Conservation (phyloP, 768 basidiomycete species). For the Lentinula detonsa region DNA sequence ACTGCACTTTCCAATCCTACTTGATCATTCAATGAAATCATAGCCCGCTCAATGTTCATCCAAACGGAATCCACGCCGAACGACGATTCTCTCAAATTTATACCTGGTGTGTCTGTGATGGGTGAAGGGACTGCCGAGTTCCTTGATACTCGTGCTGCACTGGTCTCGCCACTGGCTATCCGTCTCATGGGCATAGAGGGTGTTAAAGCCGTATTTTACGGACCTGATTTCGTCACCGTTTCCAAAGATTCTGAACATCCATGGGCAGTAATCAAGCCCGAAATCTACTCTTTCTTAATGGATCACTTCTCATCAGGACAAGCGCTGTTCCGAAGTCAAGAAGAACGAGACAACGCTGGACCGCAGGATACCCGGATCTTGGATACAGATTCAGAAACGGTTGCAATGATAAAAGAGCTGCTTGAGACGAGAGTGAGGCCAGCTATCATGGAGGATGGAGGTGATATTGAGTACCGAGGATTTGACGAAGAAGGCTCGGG, state of each 20-base stretch:
- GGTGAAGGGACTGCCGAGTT: constrained; percentile 89
- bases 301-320: constrained; percentile 94
- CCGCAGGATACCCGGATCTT: constrained; percentile 92
- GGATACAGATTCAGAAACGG: constrained; percentile 92
- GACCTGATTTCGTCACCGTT: constrained; percentile 97
- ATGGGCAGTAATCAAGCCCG: constrained; percentile 93
- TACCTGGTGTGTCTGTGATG: constrained; percentile 89
- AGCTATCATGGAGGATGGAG: constrained; percentile 98
- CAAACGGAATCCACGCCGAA: constrained; percentile 98
- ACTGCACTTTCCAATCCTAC: too few species aligned
- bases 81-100: constrained; percentile 96
- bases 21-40: background rate
- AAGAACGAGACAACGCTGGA: constrained; percentile 75
- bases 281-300: constrained; percentile 95
- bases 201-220: constrained; percentile 85
- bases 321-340: constrained; percentile 77
- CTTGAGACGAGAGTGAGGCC: constrained; percentile 93
- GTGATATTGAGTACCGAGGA: constrained; percentile 94
- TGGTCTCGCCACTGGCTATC: constrained; percentile 91
- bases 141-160: constrained; percentile 79
- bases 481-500: constrained; percentile 79
- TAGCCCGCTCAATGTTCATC: constrained; percentile 93
- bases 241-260: constrained; percentile 81
- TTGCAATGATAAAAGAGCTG: constrained; percentile 98
- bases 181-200: constrained; percentile 94